Conservation (phyloP, 1,139 yeast species). For the Blastobotrys capitulatus region DNA sequence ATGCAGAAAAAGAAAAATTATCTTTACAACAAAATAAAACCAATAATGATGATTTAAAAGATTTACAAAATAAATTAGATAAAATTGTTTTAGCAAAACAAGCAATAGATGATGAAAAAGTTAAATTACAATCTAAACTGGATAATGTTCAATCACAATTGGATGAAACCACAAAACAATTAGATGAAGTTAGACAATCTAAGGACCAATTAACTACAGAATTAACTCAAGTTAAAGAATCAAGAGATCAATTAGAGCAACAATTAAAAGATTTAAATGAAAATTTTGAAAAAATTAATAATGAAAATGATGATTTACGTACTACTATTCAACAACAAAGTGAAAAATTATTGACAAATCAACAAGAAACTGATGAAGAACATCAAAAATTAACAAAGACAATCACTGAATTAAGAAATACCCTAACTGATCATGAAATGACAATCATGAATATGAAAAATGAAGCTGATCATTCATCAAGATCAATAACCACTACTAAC, state of each 20-base stretch:
- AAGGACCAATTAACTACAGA: too few species aligned
- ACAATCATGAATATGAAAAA: conserved; percentile 14
- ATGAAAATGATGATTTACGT: conserved; percentile 9
- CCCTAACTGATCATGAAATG: conserved; percentile 9
- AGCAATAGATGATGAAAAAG: background rate
- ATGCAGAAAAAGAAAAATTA: conserved; percentile 16
- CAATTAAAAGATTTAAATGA: background rate
- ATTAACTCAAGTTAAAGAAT: background rate
- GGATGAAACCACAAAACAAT: background rate
- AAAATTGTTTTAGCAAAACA: background rate
- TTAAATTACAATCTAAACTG: background rate
- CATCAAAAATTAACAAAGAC: background rate
- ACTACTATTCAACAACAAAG: conserved; percentile 14
- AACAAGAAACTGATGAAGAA: conserved; percentile 4
- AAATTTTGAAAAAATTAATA: background rate
- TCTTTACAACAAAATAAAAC: conserved; percentile 12
- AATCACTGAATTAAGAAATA: conserved; percentile 4
- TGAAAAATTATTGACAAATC: conserved; percentile 6
- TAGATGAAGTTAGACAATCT: background rate
- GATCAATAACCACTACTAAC: conserved; percentile 2
- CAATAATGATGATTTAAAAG: conserved; percentile 2
- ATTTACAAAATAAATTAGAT: conserved; percentile 5
- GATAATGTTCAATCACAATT: background rate
- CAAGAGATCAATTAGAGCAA: background rate
- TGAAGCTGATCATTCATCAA: conserved; percentile 5